A percentile compares a stretch with the other conserved stretches of the same genome.
phyloP scores from a whole-genome alignment of 2,329 filamentous ascomycete species.

The Calonectria honghensis region DNA sequence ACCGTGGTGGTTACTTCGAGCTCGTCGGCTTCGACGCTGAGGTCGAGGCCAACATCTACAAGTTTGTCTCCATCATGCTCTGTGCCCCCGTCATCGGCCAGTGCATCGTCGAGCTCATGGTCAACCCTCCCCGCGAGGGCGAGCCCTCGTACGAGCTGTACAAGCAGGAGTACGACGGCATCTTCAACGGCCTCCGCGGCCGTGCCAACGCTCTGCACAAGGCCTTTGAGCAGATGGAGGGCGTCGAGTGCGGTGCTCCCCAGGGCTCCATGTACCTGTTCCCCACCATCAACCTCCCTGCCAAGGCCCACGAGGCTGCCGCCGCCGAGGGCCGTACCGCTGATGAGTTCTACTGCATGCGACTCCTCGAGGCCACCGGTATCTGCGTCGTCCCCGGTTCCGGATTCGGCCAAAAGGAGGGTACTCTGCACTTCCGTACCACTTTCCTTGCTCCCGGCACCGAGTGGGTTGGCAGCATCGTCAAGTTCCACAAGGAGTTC shows the following conservation, averaged over 20 bases:
- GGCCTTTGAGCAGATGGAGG: slow-evolving; percentile 96
- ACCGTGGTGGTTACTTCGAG: slow-evolving; percentile 98
- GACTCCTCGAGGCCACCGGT: slow-evolving; percentile 92
- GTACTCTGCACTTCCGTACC: slow-evolving; percentile 94
- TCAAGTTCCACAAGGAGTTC: slow-evolving; percentile 93
- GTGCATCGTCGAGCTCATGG: slow-evolving; percentile 98
- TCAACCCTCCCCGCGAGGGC: slow-evolving; percentile 91
- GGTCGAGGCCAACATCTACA: slow-evolving; percentile 96
- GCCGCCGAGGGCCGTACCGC: slow-evolving; percentile 81
- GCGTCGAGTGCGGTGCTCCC: slow-evolving; percentile 91
- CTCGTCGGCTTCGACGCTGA: slow-evolving; percentile 90
- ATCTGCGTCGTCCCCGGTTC: slow-evolving; percentile 95
- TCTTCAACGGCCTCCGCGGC: slow-evolving; percentile 85
- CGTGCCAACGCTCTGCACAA: slow-evolving; percentile 91
- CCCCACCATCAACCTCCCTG: slow-evolving; percentile 89
- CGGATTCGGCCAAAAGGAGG: slow-evolving; percentile 95
- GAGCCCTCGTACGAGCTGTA: slow-evolving; percentile 91
- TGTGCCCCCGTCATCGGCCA: slow-evolving; percentile 97
- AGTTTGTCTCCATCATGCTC: slow-evolving; percentile 97
- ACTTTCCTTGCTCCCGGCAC: slow-evolving; percentile 98
- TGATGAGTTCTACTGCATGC: slow-evolving; percentile 96
- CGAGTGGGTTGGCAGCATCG: slow-evolving; percentile 91
- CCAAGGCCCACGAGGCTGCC: slow-evolving; percentile 86
- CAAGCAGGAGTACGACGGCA: slow-evolving; percentile 87
- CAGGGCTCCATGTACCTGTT: slow-evolving; percentile 99